Evolutionary conservation across 2,329 filamentous ascomycete genomes (phyloP).

Genomic region (Beauveria scarabaeidicola): DNA sequence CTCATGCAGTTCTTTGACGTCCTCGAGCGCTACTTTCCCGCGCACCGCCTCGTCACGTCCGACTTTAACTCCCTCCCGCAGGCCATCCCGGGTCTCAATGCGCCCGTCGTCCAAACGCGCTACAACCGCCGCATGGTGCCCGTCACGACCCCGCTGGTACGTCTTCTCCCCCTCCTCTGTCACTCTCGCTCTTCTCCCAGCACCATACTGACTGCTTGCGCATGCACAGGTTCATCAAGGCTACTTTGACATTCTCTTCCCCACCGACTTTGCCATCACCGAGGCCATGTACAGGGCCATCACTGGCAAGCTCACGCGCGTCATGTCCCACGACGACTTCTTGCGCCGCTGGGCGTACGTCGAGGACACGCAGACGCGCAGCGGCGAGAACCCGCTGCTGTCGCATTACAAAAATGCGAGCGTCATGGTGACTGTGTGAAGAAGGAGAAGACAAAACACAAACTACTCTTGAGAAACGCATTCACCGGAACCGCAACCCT

Average conservation of each 20-base stretch:
- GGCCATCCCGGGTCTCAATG: constrained; percentile 75
- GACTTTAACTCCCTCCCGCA: constrained; percentile 87
- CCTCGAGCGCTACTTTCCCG: constrained; percentile 78
- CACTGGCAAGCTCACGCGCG: constrained; percentile 82
- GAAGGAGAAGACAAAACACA: background rate
- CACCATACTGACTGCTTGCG: background rate
- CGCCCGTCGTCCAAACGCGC: constrained; percentile 91
- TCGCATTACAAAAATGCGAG: constrained; percentile 94
- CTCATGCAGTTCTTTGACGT: constrained; percentile 97
- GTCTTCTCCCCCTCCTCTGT: constrained; percentile 21
- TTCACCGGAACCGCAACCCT: background rate
- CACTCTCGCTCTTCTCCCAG: background rate
- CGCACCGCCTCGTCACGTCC: constrained; percentile 77
- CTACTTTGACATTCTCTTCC: constrained; percentile 98
- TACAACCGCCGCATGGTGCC: constrained; percentile 82
- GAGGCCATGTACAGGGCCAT: constrained; percentile 89
- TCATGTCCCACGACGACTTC: constrained; percentile 83
- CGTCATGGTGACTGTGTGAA: constrained; percentile 75
- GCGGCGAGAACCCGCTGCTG: constrained; percentile 87
- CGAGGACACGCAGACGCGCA: constrained; percentile 79
- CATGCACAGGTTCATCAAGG: constrained; percentile 76
- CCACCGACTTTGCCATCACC: constrained; percentile 85
- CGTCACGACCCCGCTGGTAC: constrained; percentile 80
- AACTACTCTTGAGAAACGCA: too few species aligned
- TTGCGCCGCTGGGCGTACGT: constrained; percentile 83